Evolutionary conservation across 495 filamentous ascomycete genomes (phyloP).

Genomic region (Xylaria bambusicola): DNA sequence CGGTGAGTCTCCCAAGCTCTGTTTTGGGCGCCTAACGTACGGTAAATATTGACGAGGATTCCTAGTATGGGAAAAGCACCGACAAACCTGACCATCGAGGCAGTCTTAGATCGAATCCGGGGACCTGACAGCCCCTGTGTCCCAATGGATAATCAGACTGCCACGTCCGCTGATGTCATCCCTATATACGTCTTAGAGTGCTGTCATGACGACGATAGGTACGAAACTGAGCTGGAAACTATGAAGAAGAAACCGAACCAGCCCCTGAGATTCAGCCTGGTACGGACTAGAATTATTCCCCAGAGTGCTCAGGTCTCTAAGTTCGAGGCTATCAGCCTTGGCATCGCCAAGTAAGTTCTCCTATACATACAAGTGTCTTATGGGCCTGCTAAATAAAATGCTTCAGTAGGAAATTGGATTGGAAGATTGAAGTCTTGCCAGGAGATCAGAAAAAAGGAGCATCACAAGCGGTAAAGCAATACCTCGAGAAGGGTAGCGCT

Average conservation of each 20-base stretch:
- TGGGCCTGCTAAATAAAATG: background rate
- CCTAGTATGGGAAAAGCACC: constrained; percentile 24
- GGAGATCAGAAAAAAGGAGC: constrained; percentile 32
- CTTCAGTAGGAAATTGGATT: constrained; percentile 37
- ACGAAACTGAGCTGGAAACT: constrained; percentile 18
- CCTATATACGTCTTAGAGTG: constrained; percentile 27
- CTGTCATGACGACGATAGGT: constrained; percentile 19
- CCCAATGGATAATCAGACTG: constrained; percentile 30
- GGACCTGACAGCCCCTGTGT: constrained; percentile 22
- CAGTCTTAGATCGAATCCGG: constrained; percentile 28
- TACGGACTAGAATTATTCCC: constrained; percentile 18
- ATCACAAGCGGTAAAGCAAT: constrained; percentile 17
- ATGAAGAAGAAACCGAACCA: background rate
- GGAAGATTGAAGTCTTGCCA: constrained; percentile 40
- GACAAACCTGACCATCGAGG: constrained; percentile 7
- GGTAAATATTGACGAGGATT: constrained; percentile 15
- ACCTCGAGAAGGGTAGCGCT: constrained; percentile 18
- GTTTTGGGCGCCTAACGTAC: background rate
- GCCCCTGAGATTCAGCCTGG: constrained; percentile 12
- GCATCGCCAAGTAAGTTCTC: constrained; percentile 43
- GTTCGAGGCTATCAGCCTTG: constrained; percentile 37
- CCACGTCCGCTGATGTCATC: constrained; percentile 18
- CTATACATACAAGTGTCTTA: background rate
- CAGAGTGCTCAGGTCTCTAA: constrained; percentile 24
- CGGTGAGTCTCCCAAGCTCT: constrained; percentile 32